Evolutionary conservation across 345 rosid genomes (phyloP).

Genomic region (Jatropha curcas): DNA sequence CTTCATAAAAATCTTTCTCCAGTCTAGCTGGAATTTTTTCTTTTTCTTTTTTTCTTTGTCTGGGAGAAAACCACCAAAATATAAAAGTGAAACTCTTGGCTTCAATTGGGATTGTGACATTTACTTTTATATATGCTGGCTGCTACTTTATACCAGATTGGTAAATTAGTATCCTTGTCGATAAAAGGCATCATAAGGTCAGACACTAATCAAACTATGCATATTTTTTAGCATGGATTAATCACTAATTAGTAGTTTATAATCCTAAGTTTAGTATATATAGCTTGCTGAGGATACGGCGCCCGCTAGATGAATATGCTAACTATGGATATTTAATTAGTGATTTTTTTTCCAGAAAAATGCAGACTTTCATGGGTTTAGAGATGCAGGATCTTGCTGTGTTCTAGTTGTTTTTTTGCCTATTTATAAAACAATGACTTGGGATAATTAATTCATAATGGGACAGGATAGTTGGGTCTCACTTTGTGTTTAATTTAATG

Average conservation of each 20-base stretch:
- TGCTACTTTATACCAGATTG: conserved; percentile 21
- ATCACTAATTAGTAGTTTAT: too few species aligned
- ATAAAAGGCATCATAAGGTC: not conserved
- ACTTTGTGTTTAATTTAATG: not conserved
- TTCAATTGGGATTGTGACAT: conserved; percentile 26
- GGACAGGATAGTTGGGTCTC: conserved; percentile 11
- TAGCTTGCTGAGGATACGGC: not conserved
- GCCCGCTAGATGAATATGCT: conserved; percentile 19
- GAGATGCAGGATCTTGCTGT: conserved; percentile 16
- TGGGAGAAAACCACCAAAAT: not conserved
- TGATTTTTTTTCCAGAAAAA: not conserved
- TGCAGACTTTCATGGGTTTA: not conserved
- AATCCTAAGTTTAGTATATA: too few species aligned
- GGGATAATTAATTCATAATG: not conserved
- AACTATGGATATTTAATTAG: not conserved
- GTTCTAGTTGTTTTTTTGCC: not conserved
- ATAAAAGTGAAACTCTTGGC: conserved; percentile 8
- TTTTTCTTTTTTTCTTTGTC: not conserved
- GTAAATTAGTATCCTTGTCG: too few species aligned
- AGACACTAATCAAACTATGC: not conserved
- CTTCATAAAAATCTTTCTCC: conserved; percentile 33
- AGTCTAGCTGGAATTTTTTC: conserved; percentile 39
- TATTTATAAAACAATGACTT: not conserved
- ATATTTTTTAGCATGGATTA: not conserved
- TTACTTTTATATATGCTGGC: conserved; percentile 22